Percentiles rank a stretch among this genome's conserved stretches.
phyloP scores from a whole-genome alignment of 345 rosid species.

The Salix dunnii region DNA sequence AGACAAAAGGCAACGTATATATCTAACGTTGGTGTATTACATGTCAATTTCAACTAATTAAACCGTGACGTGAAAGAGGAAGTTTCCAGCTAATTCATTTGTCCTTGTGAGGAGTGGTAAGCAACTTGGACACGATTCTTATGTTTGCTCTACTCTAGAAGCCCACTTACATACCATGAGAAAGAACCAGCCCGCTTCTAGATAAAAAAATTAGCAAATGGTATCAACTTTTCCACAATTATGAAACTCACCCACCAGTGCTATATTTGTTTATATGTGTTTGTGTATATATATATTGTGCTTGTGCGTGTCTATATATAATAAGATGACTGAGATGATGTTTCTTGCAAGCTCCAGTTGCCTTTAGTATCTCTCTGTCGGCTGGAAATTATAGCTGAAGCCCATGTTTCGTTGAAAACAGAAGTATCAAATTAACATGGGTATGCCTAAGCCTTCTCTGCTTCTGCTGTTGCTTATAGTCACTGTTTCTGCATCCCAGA shows the following conservation, averaged over 20 bases:
- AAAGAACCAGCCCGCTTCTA: slow-evolving; percentile 27
- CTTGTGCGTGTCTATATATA: not conserved
- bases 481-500: slow-evolving; percentile 1
- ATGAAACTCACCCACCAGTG: not conserved
- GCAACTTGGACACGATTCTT: slow-evolving; percentile 13
- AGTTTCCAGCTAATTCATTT: not conserved
- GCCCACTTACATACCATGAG: not conserved
- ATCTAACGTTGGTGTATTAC: not conserved
- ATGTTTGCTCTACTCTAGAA: slow-evolving; percentile 18
- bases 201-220: not conserved
- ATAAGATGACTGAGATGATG: not conserved
- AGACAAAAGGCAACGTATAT: not conserved
- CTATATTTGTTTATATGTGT: no score
- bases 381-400: not conserved
- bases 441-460: slow-evolving; percentile 17
- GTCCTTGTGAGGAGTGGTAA: slow-evolving; percentile 14
- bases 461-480: slow-evolving; percentile 26
- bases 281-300: not conserved
- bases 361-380: not conserved
- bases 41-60: not conserved
- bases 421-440: slow-evolving; percentile 18
- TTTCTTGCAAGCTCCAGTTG: not conserved
- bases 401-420: not conserved
- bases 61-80: not conserved
- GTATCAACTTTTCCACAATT: not conserved